Percentiles rank a stretch among this genome's conserved stretches.
Conservation (phyloP, 2,329 filamentous ascomycete genomes). For the Fusarium tanahbumbuense region DNA sequence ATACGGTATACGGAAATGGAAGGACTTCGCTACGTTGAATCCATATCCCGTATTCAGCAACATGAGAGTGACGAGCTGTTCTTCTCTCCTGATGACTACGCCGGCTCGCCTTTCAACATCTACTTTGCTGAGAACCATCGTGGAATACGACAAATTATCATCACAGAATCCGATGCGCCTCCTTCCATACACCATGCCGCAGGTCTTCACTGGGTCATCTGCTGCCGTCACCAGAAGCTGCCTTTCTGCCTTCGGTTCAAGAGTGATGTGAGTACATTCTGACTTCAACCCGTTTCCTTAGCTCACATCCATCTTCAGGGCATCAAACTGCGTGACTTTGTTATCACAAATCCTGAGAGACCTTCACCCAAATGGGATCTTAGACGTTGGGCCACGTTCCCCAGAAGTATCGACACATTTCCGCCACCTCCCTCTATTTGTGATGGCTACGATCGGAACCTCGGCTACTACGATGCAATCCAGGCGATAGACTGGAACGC, state of each 20-base stretch:
- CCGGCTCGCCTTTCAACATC: neutral
- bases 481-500: neutral
- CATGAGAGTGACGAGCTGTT: neutral
- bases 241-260: neutral
- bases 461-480: neutral
- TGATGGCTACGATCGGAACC: fast-evolving
- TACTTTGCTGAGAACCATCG: neutral
- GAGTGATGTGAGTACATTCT: constrained; percentile 3
- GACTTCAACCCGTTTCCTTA: no score
- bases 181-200: neutral
- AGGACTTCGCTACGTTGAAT: neutral
- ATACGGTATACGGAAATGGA: no score
- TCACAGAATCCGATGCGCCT: neutral
- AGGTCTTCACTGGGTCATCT: neutral
- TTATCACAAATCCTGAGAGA: neutral
- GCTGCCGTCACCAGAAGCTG: neutral
- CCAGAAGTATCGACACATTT: neutral
- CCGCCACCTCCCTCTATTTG: fast-evolving
- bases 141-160: neutral
- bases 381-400: neutral
- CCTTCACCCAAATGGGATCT: neutral
- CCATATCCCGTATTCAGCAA: neutral
- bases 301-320: neutral
- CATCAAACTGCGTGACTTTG: neutral
- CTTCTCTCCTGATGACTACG: fast-evolving